phyloP scores from a whole-genome alignment of 768 basidiomycete species.

The Termitomyces heimii region DNA sequence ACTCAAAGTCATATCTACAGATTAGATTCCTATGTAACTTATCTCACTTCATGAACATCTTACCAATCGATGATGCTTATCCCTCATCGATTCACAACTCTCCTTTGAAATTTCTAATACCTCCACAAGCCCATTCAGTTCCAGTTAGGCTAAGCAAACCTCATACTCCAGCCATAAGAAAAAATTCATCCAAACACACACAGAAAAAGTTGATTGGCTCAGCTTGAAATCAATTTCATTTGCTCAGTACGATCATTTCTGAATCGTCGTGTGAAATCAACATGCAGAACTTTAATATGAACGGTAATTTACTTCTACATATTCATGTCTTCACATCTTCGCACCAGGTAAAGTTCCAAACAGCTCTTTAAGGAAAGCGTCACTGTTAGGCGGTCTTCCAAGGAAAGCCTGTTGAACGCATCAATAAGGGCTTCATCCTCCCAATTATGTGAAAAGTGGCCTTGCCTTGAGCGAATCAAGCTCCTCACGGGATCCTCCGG shows the following conservation, averaged over 20 bases:
- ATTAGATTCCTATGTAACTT: too few relatives aligned
- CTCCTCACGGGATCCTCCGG: slow-evolving; percentile 78
- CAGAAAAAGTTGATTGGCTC: background rate
- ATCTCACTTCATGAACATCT: too few relatives aligned
- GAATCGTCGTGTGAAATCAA: background rate
- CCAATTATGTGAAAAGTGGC: background rate
- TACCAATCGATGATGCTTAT: too few relatives aligned
- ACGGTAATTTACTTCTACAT: background rate
- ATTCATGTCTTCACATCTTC: slow-evolving; percentile 2
- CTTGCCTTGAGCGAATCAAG: slow-evolving; percentile 68
- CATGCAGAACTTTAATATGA: too few relatives aligned
- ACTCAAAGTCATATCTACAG: too few relatives aligned
- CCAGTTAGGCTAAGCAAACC: too few relatives aligned
- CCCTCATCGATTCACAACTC: too few relatives aligned
- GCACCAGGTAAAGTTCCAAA: slow-evolving; percentile 38
- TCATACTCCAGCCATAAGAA: background rate
- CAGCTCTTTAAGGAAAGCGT: slow-evolving; percentile 67
- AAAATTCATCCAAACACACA: background rate
- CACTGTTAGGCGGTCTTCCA: slow-evolving; percentile 66
- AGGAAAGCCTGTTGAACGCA: slow-evolving; percentile 56
- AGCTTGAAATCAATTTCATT: too few relatives aligned
- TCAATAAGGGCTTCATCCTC: background rate
- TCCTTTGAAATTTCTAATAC: too few relatives aligned
- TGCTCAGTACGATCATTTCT: background rate
- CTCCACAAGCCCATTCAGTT: too few relatives aligned